phyloP scores from a whole-genome alignment of 306 rosid genomes.

The Gynostemma pentaphyllum region DNA sequence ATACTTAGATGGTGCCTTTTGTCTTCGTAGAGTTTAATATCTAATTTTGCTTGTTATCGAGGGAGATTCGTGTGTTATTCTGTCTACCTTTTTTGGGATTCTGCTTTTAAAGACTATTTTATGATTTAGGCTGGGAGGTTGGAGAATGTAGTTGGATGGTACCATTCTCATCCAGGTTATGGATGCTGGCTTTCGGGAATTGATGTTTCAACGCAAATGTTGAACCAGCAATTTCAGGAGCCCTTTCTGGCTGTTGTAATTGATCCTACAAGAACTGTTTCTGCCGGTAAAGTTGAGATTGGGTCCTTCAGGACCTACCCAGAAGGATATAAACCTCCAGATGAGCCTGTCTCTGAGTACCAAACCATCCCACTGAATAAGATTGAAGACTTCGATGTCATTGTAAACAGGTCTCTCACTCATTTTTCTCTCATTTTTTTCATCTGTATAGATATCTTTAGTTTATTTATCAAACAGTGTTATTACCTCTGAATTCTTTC shows the following conservation, averaged over 20 bases:
- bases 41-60: too few species aligned
- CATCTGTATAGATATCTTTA: background rate
- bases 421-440: too few species aligned
- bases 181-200: slow-evolving; percentile 99
- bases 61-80: background rate
- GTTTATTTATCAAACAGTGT: background rate
- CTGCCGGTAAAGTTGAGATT: slow-evolving; percentile 96
- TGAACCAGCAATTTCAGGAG: slow-evolving; percentile 87
- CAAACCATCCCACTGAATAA: slow-evolving; percentile 91
- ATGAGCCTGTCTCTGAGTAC: slow-evolving; percentile 89
- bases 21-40: background rate
- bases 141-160: slow-evolving; percentile 98
- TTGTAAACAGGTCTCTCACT: slow-evolving; percentile 62
- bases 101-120: background rate
- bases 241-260: slow-evolving; percentile 92
- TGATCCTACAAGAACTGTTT: slow-evolving; percentile 88
- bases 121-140: slow-evolving; percentile 64
- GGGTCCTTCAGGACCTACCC: slow-evolving; percentile 99
- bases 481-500: slow-evolving; percentile 11
- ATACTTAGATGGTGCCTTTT: background rate
- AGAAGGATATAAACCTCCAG: slow-evolving; percentile 84
- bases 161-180: slow-evolving; percentile 97
- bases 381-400: slow-evolving; percentile 99
- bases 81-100: background rate
- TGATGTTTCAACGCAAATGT: slow-evolving; percentile 92